Percentiles rank a stretch among this genome's conserved stretches.
Evolutionary conservation across 2,329 filamentous ascomycete species (phyloP).

Genomic region (Fusarium buxicola): DNA sequence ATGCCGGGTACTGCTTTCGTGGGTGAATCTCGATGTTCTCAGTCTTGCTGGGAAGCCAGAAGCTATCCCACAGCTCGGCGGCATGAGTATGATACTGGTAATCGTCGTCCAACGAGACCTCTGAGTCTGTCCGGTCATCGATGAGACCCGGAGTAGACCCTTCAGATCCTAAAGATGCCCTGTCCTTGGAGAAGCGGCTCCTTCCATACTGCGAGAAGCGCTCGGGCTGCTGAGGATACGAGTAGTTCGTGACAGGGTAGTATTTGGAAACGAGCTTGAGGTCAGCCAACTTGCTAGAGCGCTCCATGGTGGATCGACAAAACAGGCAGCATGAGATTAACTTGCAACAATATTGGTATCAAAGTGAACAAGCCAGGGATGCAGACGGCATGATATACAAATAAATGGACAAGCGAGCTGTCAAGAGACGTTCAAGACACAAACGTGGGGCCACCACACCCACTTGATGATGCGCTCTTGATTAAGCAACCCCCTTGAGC

Average conservation of each 20-base stretch:
- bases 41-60: conserved; percentile 53
- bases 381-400: conserved; percentile 47
- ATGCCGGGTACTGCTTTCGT: conserved; percentile 49
- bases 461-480: conserved; percentile 34
- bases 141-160: conserved; percentile 61
- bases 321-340: conserved; percentile 37
- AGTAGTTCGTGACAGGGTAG: conserved; percentile 56
- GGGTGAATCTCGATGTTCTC: conserved; percentile 25
- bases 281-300: conserved; percentile 51
- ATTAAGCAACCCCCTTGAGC: conserved; percentile 41
- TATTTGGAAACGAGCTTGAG: conserved; percentile 56
- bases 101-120: conserved; percentile 63
- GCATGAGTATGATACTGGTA: conserved; percentile 60
- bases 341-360: conserved; percentile 38
- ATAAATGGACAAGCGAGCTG: conserved; percentile 38
- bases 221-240: conserved; percentile 51
- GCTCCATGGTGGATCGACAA: conserved; percentile 51
- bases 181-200: conserved; percentile 44
- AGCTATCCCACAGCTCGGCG: conserved; percentile 63
- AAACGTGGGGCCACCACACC: conserved; percentile 41
- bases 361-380: conserved; percentile 42
- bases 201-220: conserved; percentile 38
- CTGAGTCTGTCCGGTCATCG: conserved; percentile 64
- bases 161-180: conserved; percentile 60
- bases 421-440: conserved; percentile 43